Conservation (phyloP, 1,284 basidiomycete genomes). For the Xanthoconium separans region DNA sequence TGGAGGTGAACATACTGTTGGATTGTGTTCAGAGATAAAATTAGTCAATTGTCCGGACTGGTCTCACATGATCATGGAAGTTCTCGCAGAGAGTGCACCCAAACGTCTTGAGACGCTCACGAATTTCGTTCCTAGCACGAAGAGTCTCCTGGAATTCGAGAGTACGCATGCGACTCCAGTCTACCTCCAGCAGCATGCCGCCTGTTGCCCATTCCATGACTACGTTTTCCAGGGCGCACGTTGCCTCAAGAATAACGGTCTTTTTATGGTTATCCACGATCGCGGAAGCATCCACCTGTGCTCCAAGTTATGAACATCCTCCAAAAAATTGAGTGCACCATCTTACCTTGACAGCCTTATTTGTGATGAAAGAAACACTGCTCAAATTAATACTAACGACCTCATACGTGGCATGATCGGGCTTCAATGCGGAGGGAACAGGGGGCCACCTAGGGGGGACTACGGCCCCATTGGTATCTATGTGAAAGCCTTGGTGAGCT, state of each 20-base stretch:
- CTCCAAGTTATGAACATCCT: constrained; percentile 8
- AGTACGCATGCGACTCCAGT: constrained; percentile 82
- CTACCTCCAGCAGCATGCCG: constrained; percentile 66
- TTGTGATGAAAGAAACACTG: constrained; percentile 80
- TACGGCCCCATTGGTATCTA: constrained; percentile 62
- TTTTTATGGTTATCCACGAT: constrained; percentile 69
- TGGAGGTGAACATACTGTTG: constrained; percentile 75
- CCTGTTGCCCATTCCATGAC: constrained; percentile 55
- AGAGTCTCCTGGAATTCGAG: constrained; percentile 92
- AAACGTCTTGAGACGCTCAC: constrained; percentile 42
- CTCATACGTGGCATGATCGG: constrained; percentile 68
- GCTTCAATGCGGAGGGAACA: constrained; percentile 43
- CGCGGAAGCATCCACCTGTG: constrained; percentile 67
- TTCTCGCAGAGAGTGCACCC: constrained; percentile 59
- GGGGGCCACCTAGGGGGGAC: constrained; percentile 80
- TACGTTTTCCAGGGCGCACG: constrained; percentile 47
- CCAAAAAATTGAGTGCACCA: not conserved
- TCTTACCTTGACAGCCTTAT: constrained; percentile 67
- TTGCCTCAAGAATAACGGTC: constrained; percentile 56
- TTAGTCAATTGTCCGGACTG: not conserved
- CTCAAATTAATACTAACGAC: constrained; percentile 64
- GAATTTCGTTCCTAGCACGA: constrained; percentile 55
- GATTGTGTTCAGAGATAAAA: not conserved
- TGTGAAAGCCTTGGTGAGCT: not conserved
- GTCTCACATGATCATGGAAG: constrained; percentile 50